Evolutionary conservation across 2,329 filamentous ascomycete species (phyloP), one percentile per base, ranked within the genome.

Genomic region (Mollisia scopiformis): DNA sequence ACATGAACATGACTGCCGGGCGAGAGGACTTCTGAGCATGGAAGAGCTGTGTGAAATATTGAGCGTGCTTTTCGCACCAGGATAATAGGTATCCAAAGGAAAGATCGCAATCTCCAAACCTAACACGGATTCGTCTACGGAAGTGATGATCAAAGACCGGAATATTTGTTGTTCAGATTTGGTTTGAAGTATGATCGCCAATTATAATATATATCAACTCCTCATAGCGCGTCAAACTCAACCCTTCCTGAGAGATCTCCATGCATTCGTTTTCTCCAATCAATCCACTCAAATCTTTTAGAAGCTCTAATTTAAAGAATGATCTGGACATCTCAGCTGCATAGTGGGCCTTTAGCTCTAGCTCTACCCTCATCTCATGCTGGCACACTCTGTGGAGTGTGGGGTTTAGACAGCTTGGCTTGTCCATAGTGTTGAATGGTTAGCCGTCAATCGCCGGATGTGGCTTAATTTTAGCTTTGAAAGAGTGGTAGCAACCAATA

Each of bases 401-500:
- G 33, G 33, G 11, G 11, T 4, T 37, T 37, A 37, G 33, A 5
- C n/a, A n/a, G 37, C n/a, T 4, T n/a, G 35, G 5, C 14, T 37
- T n/a, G 8, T 4, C 8, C 8, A 4, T n/a, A 2, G 31, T 13
- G 37, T 39, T 10, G 37, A 16, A 39, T 19, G 16, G 7, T 19
- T 43, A 2, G n/a, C n/a, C 6, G n/a, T 19, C 39, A 43, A 43
- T 19, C 39, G n/a, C 39, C 39, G n/a, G 6, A 43, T 43, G 39
- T 19, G n/a, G n/a, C 39, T 43, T 6, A 19, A 23, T 43, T 4
- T 43, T 43, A 2, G n/a, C 23, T 43, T 16, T 23, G 33, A 47
- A 56, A 49, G 28, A 49, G 30, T 35, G 27, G 28, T 35, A n/a
- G 14, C 25, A 19, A 19, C 54, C 41, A 56, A 56, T 56, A 27